Conservation (phyloP, 176 grass and related monocot species). For the Echinochloa phyllopogon region DNA sequence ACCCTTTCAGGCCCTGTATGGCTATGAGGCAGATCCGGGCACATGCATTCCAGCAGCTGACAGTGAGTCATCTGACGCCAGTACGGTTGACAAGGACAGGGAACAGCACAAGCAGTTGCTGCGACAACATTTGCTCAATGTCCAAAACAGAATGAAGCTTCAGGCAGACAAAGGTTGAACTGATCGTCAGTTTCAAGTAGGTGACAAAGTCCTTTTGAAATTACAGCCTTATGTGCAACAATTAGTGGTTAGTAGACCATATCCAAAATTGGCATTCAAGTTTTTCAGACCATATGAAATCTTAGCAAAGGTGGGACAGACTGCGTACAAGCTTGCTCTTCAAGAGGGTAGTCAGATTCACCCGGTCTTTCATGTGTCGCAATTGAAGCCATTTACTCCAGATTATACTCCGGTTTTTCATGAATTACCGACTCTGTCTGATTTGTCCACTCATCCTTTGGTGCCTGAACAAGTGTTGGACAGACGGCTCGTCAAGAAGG, state of each 20-base stretch:
- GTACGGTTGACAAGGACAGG: too few relatives aligned
- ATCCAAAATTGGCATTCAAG: not conserved
- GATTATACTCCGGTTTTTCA: not conserved
- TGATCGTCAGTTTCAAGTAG: not conserved
- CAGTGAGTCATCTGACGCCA: too few relatives aligned
- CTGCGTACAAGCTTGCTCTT: fast-evolving
- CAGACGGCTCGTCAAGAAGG: not conserved
- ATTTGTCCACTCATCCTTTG: not conserved
- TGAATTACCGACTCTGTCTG: not conserved
- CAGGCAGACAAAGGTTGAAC: not conserved
- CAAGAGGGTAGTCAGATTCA: not conserved
- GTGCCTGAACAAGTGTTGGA: not conserved
- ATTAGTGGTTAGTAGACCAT: not conserved
- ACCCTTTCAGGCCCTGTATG: too few relatives aligned
- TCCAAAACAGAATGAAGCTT: not conserved
- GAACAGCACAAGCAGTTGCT: too few relatives aligned
- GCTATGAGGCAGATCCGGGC: too few relatives aligned
- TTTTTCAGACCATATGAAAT: not conserved
- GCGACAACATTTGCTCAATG: too few relatives aligned
- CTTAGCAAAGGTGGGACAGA: not conserved
- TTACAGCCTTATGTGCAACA: not conserved
- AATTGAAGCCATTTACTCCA: not conserved
- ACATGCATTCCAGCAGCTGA: too few relatives aligned
- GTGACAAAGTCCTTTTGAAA: not conserved
- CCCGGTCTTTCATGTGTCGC: not conserved